Evolutionary conservation across 163 green algal species (phyloP).

Genomic region (Scenedesmus sp.): DNA sequence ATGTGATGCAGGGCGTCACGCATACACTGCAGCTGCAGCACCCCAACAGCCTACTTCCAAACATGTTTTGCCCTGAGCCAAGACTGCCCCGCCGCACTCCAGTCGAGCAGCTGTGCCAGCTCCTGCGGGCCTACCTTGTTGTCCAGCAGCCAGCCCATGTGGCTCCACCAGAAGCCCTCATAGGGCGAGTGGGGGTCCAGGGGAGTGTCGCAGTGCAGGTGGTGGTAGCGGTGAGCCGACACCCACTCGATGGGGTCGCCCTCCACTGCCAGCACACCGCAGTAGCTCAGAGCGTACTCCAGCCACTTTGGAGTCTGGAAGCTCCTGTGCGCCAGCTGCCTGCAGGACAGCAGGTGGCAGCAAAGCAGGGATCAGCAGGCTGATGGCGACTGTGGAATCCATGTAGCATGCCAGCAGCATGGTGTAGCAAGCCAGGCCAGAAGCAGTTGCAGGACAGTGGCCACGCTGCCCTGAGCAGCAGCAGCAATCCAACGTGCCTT

Average conservation of each 20-base stretch:
- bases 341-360: neutral
- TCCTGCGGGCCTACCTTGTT: constrained; percentile 74
- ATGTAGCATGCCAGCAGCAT: too few species aligned
- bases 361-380: too few species aligned
- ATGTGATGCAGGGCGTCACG: too few species aligned
- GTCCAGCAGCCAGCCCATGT: constrained; percentile 99
- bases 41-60: too few species aligned
- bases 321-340: constrained; percentile 90
- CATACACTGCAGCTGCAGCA: too few species aligned
- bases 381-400: too few species aligned
- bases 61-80: too few species aligned
- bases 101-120: neutral
- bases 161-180: constrained; percentile 98
- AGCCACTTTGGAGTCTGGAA: constrained; percentile 98
- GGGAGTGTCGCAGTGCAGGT: constrained; percentile 96
- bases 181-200: constrained; percentile 98
- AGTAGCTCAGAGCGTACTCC: constrained; percentile 99
- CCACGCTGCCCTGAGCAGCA: neutral
- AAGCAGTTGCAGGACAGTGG: neutral
- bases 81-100: too few species aligned
- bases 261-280: constrained; percentile 93
- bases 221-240: constrained; percentile 86
- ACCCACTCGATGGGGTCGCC: constrained; percentile 57
- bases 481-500: too few species aligned
- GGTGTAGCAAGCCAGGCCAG: too few species aligned